A percentile compares a stretch with the other conserved stretches of the same genome.
phyloP scores from a whole-genome alignment of 441 rosid genomes.

The Cnidoscolus chayamansa region DNA sequence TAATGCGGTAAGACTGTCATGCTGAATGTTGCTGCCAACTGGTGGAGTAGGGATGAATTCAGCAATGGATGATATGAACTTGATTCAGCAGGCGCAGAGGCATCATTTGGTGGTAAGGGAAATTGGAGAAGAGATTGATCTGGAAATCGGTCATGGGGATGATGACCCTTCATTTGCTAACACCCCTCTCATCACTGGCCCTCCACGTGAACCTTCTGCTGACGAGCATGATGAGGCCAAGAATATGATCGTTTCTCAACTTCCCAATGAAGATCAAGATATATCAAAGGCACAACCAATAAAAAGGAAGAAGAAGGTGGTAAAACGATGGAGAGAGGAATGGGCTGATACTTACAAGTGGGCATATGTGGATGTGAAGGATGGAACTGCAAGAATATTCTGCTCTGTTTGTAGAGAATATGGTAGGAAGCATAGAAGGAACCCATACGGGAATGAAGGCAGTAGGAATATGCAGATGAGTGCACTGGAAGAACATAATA shows the following conservation, averaged over 20 bases:
- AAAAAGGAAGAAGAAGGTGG: slow-evolving; percentile 96
- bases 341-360: slow-evolving; percentile 99
- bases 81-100: slow-evolving; percentile 95
- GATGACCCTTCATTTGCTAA: slow-evolving; percentile 80
- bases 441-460: slow-evolving; percentile 99
- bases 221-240: slow-evolving; percentile 86
- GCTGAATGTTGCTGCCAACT: slow-evolving; percentile 88
- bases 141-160: slow-evolving; percentile 94
- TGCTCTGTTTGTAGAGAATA: slow-evolving; percentile 96
- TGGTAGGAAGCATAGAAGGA: slow-evolving; percentile 95
- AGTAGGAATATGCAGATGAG: slow-evolving; percentile 99
- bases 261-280: slow-evolving; percentile 67
- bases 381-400: slow-evolving; percentile 95
- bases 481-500: slow-evolving; percentile 97
- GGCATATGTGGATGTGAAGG: slow-evolving; percentile 97
- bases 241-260: slow-evolving; percentile 74
- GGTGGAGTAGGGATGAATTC: slow-evolving; percentile 88
- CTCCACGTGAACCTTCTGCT: slow-evolving; percentile 63
- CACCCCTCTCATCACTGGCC: slow-evolving; percentile 65
- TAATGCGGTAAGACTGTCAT: slow-evolving; percentile 49
- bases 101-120: slow-evolving; percentile 92
- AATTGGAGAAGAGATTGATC: slow-evolving; percentile 95
- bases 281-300: slow-evolving; percentile 56
- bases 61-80: slow-evolving; percentile 91
- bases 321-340: slow-evolving; percentile 99